Percentiles rank a stretch among this genome's conserved stretches.
Evolutionary conservation across 2,329 filamentous ascomycete genomes (phyloP).

Genomic region (Trichoderma pleuroti): DNA sequence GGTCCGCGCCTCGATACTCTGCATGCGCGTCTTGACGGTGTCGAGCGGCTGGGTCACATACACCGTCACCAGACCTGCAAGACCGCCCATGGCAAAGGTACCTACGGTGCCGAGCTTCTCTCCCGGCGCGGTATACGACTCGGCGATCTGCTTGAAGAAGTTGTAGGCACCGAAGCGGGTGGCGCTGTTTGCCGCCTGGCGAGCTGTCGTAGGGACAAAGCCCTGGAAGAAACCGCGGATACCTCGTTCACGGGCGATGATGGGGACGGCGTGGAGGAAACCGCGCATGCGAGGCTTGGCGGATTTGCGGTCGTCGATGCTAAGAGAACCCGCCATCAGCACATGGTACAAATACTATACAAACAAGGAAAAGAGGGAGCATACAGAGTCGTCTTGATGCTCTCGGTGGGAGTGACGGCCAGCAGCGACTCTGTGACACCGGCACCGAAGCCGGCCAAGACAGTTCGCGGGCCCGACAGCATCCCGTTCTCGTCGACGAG

Average conservation of each 20-base stretch:
- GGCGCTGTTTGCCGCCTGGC: slow-evolving; percentile 92
- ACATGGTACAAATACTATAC: background rate
- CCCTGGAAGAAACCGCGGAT: slow-evolving; percentile 94
- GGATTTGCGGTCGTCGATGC: slow-evolving; percentile 91
- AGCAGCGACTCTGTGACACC: slow-evolving; percentile 90
- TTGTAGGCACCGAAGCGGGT: slow-evolving; percentile 90
- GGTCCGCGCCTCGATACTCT: slow-evolving; percentile 79
- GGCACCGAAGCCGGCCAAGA: slow-evolving; percentile 89
- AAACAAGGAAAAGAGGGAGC: background rate
- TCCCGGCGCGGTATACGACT: slow-evolving; percentile 86
- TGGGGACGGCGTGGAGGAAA: slow-evolving; percentile 82
- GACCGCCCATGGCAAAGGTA: slow-evolving; percentile 86
- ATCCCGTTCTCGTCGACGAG: slow-evolving; percentile 82
- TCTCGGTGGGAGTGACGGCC: slow-evolving; percentile 94
- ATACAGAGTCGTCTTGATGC: slow-evolving; percentile 92
- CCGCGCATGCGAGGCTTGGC: slow-evolving; percentile 82
- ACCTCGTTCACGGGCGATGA: slow-evolving; percentile 86
- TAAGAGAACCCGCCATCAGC: slow-evolving; percentile 32
- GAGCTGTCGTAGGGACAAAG: slow-evolving; percentile 88
- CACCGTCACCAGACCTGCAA: slow-evolving; percentile 89
- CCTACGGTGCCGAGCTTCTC: slow-evolving; percentile 87
- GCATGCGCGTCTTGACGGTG: slow-evolving; percentile 97
- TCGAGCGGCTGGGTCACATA: slow-evolving; percentile 74
- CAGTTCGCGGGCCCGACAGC: slow-evolving; percentile 84
- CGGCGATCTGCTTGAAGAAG: slow-evolving; percentile 82